phyloP scores from a whole-genome alignment of 2,329 filamentous ascomycete genomes.

The Penicillium sp. region DNA sequence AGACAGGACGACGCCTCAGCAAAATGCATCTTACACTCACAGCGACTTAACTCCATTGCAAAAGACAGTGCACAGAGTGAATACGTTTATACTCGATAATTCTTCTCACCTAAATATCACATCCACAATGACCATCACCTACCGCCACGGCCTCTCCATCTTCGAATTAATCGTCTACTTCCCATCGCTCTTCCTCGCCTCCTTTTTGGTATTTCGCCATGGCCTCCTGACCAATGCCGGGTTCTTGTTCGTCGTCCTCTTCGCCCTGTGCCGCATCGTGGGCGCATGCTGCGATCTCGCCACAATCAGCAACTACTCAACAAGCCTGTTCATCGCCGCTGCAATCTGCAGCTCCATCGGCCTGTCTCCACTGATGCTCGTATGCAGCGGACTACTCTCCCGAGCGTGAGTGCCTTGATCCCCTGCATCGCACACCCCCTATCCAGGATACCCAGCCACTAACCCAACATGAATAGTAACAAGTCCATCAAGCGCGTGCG shows the following conservation, averaged over 20 bases:
- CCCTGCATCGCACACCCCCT: neutral
- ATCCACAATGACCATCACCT: constrained; percentile 30
- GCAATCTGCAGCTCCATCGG: constrained; percentile 49
- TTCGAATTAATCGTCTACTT: constrained; percentile 38
- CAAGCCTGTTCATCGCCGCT: constrained; percentile 41
- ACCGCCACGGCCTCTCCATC: constrained; percentile 34
- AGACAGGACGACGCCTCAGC: too few species aligned
- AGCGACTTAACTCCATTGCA: too few species aligned
- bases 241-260: constrained; percentile 55
- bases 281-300: constrained; percentile 52
- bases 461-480: constrained; percentile 18
- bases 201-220: constrained; percentile 36
- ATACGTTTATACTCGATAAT: too few species aligned
- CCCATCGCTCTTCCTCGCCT: constrained; percentile 32
- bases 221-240: constrained; percentile 46
- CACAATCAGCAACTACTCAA: constrained; percentile 45
- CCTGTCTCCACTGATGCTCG: constrained; percentile 50
- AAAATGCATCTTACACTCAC: too few species aligned
- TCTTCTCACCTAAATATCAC: too few species aligned
- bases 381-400: constrained; percentile 46
- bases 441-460: too few species aligned
- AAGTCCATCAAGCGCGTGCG: constrained; percentile 21
- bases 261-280: constrained; percentile 53
- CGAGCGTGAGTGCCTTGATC: constrained; percentile 33
- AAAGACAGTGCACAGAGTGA: too few species aligned